Evolutionary conservation across 2,329 filamentous ascomycete species (phyloP).

Genomic region (Colletotrichum melonis): DNA sequence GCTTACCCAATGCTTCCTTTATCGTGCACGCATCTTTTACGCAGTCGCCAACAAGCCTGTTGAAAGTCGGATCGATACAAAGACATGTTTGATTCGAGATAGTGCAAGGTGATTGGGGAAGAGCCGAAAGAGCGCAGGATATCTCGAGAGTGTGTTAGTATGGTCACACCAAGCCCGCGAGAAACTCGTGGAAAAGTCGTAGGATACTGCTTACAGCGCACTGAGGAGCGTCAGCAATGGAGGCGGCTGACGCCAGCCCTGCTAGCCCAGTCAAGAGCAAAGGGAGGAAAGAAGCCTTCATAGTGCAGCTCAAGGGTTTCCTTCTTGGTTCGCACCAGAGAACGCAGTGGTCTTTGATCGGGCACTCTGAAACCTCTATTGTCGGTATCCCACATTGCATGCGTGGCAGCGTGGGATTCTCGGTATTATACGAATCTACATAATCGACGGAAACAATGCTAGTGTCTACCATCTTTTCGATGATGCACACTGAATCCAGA

Average conservation of each 20-base stretch:
- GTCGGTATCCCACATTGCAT: background rate
- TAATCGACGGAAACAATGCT: background rate
- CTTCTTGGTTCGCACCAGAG: background rate
- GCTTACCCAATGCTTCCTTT: background rate
- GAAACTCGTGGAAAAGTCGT: too few relatives aligned
- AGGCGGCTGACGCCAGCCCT: background rate
- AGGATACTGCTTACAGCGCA: too few relatives aligned
- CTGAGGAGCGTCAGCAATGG: too few relatives aligned
- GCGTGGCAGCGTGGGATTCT: background rate
- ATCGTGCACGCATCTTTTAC: background rate
- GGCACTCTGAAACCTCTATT: background rate
- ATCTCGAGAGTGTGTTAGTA: too few relatives aligned
- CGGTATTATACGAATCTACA: background rate
- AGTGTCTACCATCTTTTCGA: background rate
- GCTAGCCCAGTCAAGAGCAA: background rate
- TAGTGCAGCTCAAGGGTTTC: background rate
- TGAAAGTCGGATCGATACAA: slow-evolving; percentile 10
- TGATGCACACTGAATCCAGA: background rate
- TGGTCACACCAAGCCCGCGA: too few relatives aligned
- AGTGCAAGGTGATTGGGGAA: background rate
- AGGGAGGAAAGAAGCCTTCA: background rate
- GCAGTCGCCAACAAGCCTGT: slow-evolving; percentile 2
- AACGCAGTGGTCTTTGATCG: background rate
- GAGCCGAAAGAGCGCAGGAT: too few relatives aligned
- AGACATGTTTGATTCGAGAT: slow-evolving; percentile 9